These are phyloP conservation scores for Sungouiella thailandica DNA, from an alignment of 805 yeast genomes.

Conservation along the genomic window DNA sequence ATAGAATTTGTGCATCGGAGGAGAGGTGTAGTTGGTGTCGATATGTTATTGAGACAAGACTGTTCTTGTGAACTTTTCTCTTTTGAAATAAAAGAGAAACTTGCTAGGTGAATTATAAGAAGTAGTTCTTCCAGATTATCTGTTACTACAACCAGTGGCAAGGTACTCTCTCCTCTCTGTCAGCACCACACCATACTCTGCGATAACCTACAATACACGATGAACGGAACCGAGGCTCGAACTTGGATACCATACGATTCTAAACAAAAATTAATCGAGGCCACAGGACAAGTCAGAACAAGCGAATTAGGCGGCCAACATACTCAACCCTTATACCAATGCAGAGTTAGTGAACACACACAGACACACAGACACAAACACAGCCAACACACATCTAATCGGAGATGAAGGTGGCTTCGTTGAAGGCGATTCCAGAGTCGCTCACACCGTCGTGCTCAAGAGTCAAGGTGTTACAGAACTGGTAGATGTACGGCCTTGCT, in stretches of 20 bases:
- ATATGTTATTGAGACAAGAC: too few relatives aligned
- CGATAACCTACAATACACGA: too few relatives aligned
- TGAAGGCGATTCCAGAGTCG: conserved; percentile 66
- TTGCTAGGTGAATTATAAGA: too few relatives aligned
- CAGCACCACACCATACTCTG: too few relatives aligned
- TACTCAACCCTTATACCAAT: too few relatives aligned
- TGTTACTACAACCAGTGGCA: too few relatives aligned
- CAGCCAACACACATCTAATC: conserved; percentile 18
- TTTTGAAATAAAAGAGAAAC: too few relatives aligned
- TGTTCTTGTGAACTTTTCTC: too few relatives aligned
- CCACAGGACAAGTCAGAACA: not conserved
- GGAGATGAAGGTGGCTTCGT: conserved; percentile 76
- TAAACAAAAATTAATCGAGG: not conserved
- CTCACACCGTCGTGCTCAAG: conserved; percentile 39
- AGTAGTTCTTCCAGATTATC: too few relatives aligned
- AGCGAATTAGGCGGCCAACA: not conserved
- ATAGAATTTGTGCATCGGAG: conserved; percentile 1
- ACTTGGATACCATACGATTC: not conserved
- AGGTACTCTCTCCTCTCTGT: too few relatives aligned
- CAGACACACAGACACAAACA: not conserved
- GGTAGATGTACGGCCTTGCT: conserved; percentile 94
- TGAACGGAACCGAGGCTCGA: too few relatives aligned
- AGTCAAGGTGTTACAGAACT: conserved; percentile 65
- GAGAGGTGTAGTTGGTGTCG: too few relatives aligned
- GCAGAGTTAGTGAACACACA: not conserved